Percentiles rank a stretch among this genome's conserved stretches.
phyloP scores from a whole-genome alignment of 805 yeast genomes.

The Saturnispora ahearnii region DNA sequence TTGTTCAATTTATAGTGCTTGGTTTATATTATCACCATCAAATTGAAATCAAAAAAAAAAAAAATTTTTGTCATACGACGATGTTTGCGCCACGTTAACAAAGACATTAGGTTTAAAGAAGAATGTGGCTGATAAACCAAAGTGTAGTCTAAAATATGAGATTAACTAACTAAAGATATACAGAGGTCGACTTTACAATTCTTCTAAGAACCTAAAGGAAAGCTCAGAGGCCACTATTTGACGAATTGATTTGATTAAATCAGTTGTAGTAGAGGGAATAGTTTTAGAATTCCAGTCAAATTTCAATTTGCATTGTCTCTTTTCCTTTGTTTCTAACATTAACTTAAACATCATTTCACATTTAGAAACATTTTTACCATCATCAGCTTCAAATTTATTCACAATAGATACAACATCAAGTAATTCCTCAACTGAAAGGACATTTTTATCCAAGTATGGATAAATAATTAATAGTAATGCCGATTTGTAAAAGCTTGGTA shows the following conservation, averaged over 20 bases:
- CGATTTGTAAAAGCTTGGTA: constrained; percentile 44
- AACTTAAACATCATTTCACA: constrained; percentile 17
- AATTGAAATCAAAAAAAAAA: neutral
- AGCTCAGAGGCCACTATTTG: neutral
- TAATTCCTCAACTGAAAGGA: constrained; percentile 18
- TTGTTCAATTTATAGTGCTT: neutral
- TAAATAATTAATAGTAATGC: constrained; percentile 41
- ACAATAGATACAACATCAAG: constrained; percentile 20
- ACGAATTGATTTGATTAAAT: neutral
- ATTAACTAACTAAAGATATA: neutral
- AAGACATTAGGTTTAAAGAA: neutral
- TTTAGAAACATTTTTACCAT: constrained; percentile 12
- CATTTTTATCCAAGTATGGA: constrained; percentile 23
- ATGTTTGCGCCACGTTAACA: neutral
- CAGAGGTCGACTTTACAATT: neutral
- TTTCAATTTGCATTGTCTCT: neutral
- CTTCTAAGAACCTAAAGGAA: neutral
- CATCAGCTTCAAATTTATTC: constrained; percentile 17
- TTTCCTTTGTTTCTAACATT: constrained; percentile 13
- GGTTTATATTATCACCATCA: neutral
- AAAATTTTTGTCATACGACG: neutral
- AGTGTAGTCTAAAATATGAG: neutral
- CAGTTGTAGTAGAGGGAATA: neutral
- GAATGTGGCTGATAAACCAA: neutral
- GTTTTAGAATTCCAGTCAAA: neutral